phyloP scores from a whole-genome alignment of 2,329 filamentous ascomycete species.

The Phaeosphaeria sp. region DNA sequence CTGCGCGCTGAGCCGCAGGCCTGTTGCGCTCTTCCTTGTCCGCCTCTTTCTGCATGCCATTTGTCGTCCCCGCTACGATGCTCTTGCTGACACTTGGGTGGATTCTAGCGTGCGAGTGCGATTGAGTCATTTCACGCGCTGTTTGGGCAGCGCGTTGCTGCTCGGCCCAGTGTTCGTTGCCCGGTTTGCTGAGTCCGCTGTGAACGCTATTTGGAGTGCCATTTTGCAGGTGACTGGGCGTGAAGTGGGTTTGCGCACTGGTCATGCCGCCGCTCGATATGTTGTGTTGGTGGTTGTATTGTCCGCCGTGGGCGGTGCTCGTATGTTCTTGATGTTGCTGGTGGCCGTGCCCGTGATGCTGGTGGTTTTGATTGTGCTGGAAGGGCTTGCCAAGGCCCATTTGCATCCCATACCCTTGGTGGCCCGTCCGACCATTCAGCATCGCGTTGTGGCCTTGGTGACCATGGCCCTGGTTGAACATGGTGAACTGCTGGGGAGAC shows the following conservation, averaged over 20 bases:
- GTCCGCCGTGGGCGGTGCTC: constrained; percentile 56
- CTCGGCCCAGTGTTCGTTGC: constrained; percentile 81
- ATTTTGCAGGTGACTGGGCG: constrained; percentile 65
- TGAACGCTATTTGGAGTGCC: constrained; percentile 63
- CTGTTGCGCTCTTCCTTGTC: constrained; percentile 68
- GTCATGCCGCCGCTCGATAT: constrained; percentile 67
- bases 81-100: constrained; percentile 75
- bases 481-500: constrained; percentile 61
- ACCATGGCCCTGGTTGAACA: constrained; percentile 71
- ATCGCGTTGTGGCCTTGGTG: constrained; percentile 77
- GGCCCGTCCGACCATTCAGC: constrained; percentile 73
- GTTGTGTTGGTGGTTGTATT: constrained; percentile 68
- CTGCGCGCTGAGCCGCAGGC: constrained; percentile 63
- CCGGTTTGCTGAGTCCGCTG: constrained; percentile 63
- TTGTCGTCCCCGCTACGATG: constrained; percentile 61
- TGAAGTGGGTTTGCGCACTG: constrained; percentile 69
- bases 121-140: constrained; percentile 71
- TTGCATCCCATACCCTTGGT: constrained; percentile 60
- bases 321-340: constrained; percentile 67
- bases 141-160: constrained; percentile 83
- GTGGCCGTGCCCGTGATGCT: constrained; percentile 61
- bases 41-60: constrained; percentile 57
- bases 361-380: constrained; percentile 62
- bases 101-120: constrained; percentile 75
- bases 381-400: constrained; percentile 74